A percentile compares a stretch with the other conserved stretches of the same genome.
These are phyloP conservation scores for Dimocarpus longan DNA, from an alignment of 345 rosid species.

Conservation along the genomic window DNA sequence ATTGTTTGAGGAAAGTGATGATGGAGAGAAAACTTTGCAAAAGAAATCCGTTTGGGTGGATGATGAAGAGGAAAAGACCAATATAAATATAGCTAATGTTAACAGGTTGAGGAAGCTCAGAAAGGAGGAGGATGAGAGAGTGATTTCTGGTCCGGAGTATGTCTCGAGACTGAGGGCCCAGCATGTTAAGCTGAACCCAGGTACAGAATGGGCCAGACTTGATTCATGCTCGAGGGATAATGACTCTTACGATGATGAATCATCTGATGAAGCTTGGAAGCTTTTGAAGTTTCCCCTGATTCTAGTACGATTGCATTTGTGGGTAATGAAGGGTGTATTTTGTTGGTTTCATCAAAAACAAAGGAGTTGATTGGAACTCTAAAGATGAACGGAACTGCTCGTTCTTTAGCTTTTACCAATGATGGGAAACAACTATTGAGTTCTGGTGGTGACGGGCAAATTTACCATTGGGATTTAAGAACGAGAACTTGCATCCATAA, in stretches of 20 bases:
- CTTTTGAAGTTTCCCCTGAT: slow-evolving; percentile 85
- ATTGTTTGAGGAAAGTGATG: slow-evolving; percentile 35
- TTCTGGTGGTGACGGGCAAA: slow-evolving; percentile 90
- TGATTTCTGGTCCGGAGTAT: slow-evolving; percentile 74
- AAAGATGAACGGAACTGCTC: slow-evolving; percentile 89
- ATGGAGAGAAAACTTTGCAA: slow-evolving; percentile 39
- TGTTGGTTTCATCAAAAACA: slow-evolving; percentile 80
- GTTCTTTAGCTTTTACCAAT: slow-evolving; percentile 72
- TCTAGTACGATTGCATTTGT: slow-evolving; percentile 75
- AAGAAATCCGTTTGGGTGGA: slow-evolving; percentile 86
- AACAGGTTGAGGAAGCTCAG: slow-evolving; percentile 89
- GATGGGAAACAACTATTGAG: slow-evolving; percentile 73
- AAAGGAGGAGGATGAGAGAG: slow-evolving; percentile 73
- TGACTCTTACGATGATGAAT: slow-evolving; percentile 39
- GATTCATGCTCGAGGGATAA: slow-evolving; percentile 33
- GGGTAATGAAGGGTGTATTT: slow-evolving; percentile 85
- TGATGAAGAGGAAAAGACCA: slow-evolving; percentile 74
- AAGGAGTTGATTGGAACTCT: slow-evolving; percentile 82
- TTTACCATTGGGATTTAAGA: slow-evolving; percentile 92
- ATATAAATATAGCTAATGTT: slow-evolving; percentile 56
- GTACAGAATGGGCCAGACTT: slow-evolving; percentile 84
- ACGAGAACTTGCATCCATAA: slow-evolving; percentile 78
- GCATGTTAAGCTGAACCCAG: slow-evolving; percentile 79
- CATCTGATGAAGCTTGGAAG: slow-evolving; percentile 84
- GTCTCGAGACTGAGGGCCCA: slow-evolving; percentile 82